These are phyloP conservation scores for Lactarius hatsudake DNA, from an alignment of 768 basidiomycete species.

Conservation along the genomic window DNA sequence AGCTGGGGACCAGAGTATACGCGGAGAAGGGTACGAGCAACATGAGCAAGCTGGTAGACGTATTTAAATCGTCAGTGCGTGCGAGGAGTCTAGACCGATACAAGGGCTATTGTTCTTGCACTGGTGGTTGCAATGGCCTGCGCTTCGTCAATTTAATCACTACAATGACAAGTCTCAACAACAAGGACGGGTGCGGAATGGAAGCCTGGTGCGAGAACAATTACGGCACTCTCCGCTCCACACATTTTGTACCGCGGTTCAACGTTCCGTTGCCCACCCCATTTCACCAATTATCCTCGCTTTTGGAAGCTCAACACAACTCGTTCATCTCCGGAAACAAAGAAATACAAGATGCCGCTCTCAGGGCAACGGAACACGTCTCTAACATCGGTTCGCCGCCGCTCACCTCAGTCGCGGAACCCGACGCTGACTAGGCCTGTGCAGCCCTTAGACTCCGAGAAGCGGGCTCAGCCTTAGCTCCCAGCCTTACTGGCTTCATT, in stretches of 20 bases:
- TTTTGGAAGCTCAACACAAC: slow-evolving; percentile 55
- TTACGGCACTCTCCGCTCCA: background rate
- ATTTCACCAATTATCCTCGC: slow-evolving; percentile 48
- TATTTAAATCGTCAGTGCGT: slow-evolving; percentile 10
- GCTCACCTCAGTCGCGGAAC: background rate
- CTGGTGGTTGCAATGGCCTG: background rate
- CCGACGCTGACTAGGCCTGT: slow-evolving; percentile 11
- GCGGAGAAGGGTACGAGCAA: background rate
- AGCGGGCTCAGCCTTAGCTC: slow-evolving; percentile 60
- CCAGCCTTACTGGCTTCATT: slow-evolving; percentile 64
- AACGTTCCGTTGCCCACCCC: slow-evolving; percentile 42
- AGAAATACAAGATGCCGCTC: slow-evolving; percentile 54
- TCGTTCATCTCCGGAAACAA: slow-evolving; percentile 52
- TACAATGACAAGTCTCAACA: background rate
- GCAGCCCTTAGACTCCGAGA: slow-evolving; percentile 71
- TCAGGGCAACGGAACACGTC: slow-evolving; percentile 67
- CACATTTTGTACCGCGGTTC: background rate
- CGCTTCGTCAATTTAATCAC: background rate
- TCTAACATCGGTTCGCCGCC: slow-evolving; percentile 67
- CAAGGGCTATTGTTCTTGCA: slow-evolving; percentile 11
- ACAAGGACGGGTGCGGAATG: background rate
- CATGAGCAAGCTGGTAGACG: background rate
- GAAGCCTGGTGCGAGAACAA: background rate
- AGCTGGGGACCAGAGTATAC: slow-evolving; percentile 3
- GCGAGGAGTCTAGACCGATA: background rate